phyloP scores from a whole-genome alignment of 1,284 basidiomycete genomes.

The Cerioporus squamosus region DNA sequence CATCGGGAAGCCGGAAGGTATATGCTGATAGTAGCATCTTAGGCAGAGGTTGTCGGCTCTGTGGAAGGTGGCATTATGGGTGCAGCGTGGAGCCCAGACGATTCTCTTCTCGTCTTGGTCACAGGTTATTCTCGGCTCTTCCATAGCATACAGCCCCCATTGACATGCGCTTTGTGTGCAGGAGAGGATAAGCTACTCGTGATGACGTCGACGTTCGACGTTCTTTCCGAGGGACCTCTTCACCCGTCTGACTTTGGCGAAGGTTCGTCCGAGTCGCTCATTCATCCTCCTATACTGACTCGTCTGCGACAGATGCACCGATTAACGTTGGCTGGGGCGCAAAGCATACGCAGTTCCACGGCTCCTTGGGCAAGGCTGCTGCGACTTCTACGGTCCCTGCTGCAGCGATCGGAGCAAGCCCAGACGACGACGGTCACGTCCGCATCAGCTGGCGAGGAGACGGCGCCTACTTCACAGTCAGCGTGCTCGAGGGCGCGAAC shows the following conservation, averaged over 20 bases:
- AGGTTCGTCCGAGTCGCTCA: slow-evolving; percentile 47
- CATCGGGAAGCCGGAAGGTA: background rate
- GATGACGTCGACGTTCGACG: slow-evolving; percentile 91
- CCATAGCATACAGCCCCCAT: too few species aligned
- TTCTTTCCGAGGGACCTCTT: slow-evolving; percentile 80
- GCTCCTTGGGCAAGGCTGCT: slow-evolving; percentile 90
- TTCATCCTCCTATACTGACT: background rate
- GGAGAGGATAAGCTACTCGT: slow-evolving; percentile 83
- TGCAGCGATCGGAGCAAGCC: slow-evolving; percentile 51
- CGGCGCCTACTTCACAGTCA: slow-evolving; percentile 87
- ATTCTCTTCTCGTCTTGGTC: slow-evolving; percentile 79
- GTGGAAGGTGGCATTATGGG: slow-evolving; percentile 86
- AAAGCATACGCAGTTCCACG: slow-evolving; percentile 97
- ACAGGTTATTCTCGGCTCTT: slow-evolving; percentile 60
- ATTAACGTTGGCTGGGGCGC: slow-evolving; percentile 99
- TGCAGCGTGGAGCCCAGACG: slow-evolving; percentile 91
- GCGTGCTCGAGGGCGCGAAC: slow-evolving; percentile 51
- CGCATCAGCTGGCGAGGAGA: slow-evolving; percentile 95
- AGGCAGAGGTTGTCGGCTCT: slow-evolving; percentile 83
- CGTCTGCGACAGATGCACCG: slow-evolving; percentile 66
- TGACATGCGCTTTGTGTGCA: slow-evolving; percentile 36
- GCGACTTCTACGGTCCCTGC: slow-evolving; percentile 61
- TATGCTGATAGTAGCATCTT: slow-evolving; percentile 11
- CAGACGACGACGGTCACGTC: slow-evolving; percentile 76
- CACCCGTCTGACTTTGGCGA: slow-evolving; percentile 84